These are phyloP conservation scores for Backusella australiensis DNA, from an alignment of 192 early-diverging fungal genomes.

Conservation along the genomic window DNA sequence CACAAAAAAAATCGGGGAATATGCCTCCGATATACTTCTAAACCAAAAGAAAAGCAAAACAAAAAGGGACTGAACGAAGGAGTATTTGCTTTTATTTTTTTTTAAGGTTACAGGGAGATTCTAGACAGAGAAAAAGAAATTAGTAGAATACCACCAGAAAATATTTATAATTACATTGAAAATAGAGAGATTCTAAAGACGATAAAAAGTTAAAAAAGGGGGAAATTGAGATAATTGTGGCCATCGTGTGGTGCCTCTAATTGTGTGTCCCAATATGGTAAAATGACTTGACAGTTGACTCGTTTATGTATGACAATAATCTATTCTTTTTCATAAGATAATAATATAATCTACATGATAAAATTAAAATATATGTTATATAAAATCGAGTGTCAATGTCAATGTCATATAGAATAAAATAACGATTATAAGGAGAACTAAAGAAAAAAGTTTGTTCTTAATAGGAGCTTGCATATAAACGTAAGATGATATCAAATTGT, in stretches of 20 bases:
- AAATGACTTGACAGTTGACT: not conserved
- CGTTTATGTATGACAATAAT: not conserved
- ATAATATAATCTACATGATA: not conserved
- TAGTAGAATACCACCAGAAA: not conserved
- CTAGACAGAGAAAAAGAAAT: not conserved
- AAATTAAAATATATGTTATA: too few species aligned
- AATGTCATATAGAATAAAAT: too few species aligned
- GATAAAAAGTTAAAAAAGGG: not conserved
- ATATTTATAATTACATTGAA: too few species aligned
- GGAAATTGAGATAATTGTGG: not conserved
- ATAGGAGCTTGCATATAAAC: not conserved
- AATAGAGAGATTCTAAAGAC: not conserved
- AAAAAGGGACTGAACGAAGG: not conserved
- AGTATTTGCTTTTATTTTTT: not conserved
- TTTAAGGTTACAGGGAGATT: not conserved
- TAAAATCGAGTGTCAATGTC: too few species aligned
- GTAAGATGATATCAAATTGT: not conserved
- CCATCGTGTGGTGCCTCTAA: not conserved
- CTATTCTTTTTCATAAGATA: not conserved
- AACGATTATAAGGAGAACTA: too few species aligned
- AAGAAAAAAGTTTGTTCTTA: not conserved
- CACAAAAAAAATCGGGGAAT: conserved; percentile 1
- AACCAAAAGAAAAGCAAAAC: not conserved
- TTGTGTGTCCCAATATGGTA: conserved; percentile 3
- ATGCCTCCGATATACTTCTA: not conserved